phyloP scores from a whole-genome alignment of 78 protist species.

The Creolimax fragrantissima region DNA sequence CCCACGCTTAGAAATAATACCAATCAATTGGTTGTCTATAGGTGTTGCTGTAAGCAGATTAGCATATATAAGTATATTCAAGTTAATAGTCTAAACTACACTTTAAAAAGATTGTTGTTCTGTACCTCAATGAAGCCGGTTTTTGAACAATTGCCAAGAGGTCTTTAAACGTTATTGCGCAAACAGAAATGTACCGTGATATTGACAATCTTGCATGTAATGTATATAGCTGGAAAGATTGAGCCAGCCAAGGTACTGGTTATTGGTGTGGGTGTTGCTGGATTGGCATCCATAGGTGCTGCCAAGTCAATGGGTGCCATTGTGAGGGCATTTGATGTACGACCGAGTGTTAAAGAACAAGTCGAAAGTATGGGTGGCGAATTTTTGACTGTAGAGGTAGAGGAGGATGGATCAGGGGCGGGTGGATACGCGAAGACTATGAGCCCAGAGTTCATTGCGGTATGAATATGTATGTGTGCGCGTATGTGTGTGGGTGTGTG shows the following conservation, averaged over 20 bases:
- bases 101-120: no score
- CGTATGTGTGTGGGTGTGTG: neutral
- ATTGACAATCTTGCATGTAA: no score
- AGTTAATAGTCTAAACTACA: no score
- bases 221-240: neutral
- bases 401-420: conserved; percentile 76
- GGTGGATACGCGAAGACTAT: conserved; percentile 93
- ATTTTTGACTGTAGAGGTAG: conserved; percentile 76
- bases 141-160: no score
- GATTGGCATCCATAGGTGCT: conserved; percentile 87
- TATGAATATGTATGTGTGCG: neutral
- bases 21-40: no score
- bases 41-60: no score
- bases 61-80: no score
- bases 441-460: conserved; percentile 70
- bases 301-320: conserved; percentile 91
- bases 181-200: no score
- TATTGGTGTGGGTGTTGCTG: conserved; percentile 98
- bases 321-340: conserved; percentile 92
- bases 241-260: conserved; percentile 50
- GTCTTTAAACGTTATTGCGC: no score
- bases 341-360: conserved; percentile 90
- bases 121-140: no score
- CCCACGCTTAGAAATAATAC: no score
- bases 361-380: conserved; percentile 92